These are phyloP conservation scores for Eleusine coracana DNA, from an alignment of 176 grass and related monocot genomes.

Conservation along the genomic window DNA sequence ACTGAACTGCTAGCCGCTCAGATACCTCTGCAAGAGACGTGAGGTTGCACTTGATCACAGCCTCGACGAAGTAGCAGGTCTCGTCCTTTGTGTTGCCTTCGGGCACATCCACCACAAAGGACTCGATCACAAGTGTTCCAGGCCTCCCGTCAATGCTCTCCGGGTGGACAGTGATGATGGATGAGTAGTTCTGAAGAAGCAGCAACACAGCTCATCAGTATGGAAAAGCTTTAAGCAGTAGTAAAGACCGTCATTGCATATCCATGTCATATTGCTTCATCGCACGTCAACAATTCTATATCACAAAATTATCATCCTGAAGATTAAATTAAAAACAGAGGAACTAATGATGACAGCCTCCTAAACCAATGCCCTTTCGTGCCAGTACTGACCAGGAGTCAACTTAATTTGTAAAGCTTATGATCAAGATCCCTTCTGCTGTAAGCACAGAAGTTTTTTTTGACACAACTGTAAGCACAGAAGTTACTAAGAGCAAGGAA, in stretches of 20 bases:
- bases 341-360: not conserved
- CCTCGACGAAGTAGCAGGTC: conserved; percentile 83
- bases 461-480: not conserved
- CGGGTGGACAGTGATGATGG: conserved; percentile 66
- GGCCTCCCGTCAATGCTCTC: conserved; percentile 65
- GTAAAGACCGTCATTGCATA: not conserved
- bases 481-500: not conserved
- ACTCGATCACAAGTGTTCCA: conserved; percentile 77
- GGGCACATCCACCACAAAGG: conserved; percentile 75
- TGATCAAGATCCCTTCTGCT: conserved; percentile 5
- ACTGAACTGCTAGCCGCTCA: conserved; percentile 52
- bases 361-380: not conserved
- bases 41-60: conserved; percentile 84
- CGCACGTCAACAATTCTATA: not conserved
- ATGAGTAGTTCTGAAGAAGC: conserved; percentile 80
- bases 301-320: not conserved
- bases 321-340: not conserved
- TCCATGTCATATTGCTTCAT: conserved; percentile 3
- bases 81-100: conserved; percentile 80
- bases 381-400: not conserved
- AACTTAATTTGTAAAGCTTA: not conserved
- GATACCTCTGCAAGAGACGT: conserved; percentile 66
- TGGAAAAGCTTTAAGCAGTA: conserved; percentile 25
- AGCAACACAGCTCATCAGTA: conserved; percentile 38
- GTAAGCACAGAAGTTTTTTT: conserved; percentile 8